Base-by-base conservation (phyloP, 768 basidiomycete species). In the Podaxis mareebaensis region DNA sequence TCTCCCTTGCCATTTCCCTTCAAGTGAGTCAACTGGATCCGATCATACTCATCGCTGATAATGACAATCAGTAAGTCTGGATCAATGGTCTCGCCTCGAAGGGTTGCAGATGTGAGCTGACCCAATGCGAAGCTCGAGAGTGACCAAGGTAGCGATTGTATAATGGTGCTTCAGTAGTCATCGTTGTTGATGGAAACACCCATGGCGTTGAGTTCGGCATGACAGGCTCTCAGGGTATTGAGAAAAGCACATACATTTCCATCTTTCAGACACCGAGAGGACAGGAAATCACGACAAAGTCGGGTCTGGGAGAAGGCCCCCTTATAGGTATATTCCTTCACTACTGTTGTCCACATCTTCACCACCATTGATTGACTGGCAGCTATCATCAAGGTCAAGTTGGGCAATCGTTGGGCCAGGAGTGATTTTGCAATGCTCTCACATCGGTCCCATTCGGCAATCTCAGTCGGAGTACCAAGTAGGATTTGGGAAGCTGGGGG, bases 141-240 rank as follows among this genome's bases (percentile, higher is more conserved):
- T 42, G 56, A 53, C 11, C n/a, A 28, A 42, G 72, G 75, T 58
- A 76, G 66, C 58, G 71, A 73, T 0, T 59, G 52, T 46, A 76
- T 70, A 51, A 76, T 74, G 13, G 68, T 71, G 11, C 69, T 73
- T 51, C 54, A 49, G 63, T 74, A 73, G 30, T 73, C 69, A 22
- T 67, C 61, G 3, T 68, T 62, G 13, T 59, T 64, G 58, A 72
- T 67, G 28, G 59, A 39, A 22, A 67, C 74, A 42, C 75, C 73
- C 4, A 69, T 63, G 40, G 67, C 46, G 0, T 62, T 58, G 0
- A 74, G 66, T 48, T 73, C 64, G 52, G 73, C 70, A 0, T 58
- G 39, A 52, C 71, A 66, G 0, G 65, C 55, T 3, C 65, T 58
- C 5, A 78, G 66, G 11, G 58, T 39, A 13, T 70, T 67, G 3